phyloP scores from a whole-genome alignment of 768 basidiomycete genomes.

The Amanita molliuscula region DNA sequence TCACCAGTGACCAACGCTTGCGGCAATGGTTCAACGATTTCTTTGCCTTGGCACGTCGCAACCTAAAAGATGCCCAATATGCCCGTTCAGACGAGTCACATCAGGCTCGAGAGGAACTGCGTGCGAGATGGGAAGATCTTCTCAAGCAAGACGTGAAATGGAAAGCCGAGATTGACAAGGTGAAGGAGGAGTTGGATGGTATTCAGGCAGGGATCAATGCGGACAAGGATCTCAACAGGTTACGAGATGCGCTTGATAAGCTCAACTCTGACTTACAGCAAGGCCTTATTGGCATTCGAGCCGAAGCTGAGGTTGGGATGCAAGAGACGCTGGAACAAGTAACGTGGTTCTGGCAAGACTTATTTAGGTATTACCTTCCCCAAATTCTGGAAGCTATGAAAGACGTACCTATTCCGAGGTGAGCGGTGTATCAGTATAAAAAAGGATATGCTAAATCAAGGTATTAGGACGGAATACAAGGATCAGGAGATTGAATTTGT shows the following conservation, averaged over 20 bases:
- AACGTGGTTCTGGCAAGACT: slow-evolving; percentile 73
- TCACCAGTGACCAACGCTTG: slow-evolving; percentile 43
- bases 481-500: slow-evolving; percentile 63
- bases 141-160: slow-evolving; percentile 42
- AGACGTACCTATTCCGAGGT: slow-evolving; percentile 65
- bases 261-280: slow-evolving; percentile 40
- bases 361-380: slow-evolving; percentile 74
- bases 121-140: slow-evolving; percentile 38
- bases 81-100: slow-evolving; percentile 38
- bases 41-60: slow-evolving; percentile 32
- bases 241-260: slow-evolving; percentile 36
- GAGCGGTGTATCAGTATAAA: slow-evolving; percentile 1
- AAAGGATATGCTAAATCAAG: slow-evolving; percentile 1
- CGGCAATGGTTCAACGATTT: slow-evolving; percentile 46
- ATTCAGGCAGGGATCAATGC: slow-evolving; percentile 34
- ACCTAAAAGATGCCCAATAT: slow-evolving; percentile 42
- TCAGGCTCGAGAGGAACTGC: slow-evolving; percentile 32
- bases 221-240: slow-evolving; percentile 39
- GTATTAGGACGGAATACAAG: slow-evolving; percentile 57
- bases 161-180: slow-evolving; percentile 34
- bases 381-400: slow-evolving; percentile 39
- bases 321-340: slow-evolving; percentile 49
- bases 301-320: slow-evolving; percentile 29
- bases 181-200: slow-evolving; percentile 34
- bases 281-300: slow-evolving; percentile 23